phyloP scores from a whole-genome alignment of 208 protist genomes.

The Vickermania ingenoplastis region DNA sequence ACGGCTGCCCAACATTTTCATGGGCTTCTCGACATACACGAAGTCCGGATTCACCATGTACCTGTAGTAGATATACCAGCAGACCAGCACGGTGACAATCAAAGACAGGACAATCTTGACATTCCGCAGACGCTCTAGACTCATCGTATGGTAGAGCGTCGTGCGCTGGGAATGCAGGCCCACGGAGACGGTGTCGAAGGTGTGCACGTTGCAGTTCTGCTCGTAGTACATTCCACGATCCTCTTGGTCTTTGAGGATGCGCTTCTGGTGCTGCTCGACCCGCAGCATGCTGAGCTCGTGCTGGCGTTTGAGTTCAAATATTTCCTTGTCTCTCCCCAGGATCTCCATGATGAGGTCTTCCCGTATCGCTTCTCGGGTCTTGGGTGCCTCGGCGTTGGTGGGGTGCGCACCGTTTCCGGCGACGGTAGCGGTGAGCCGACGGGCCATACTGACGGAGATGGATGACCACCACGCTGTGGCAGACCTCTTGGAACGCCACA shows the following conservation, averaged over 20 bases:
- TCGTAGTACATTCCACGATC: slow-evolving; percentile 88
- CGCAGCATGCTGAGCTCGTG: slow-evolving; percentile 88
- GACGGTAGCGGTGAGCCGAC: no score
- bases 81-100: slow-evolving; percentile 40
- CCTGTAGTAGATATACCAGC: slow-evolving; percentile 76
- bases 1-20: slow-evolving; percentile 65
- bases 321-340: slow-evolving; percentile 73
- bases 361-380: slow-evolving; percentile 17
- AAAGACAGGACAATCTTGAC: slow-evolving; percentile 71
- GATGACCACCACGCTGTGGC: no score
- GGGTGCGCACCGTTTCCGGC: no score
- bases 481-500: no score
- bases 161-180: slow-evolving; percentile 80
- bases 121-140: slow-evolving; percentile 72
- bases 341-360: slow-evolving; percentile 67
- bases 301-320: slow-evolving; percentile 85
- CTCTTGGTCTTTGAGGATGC: slow-evolving; percentile 79
- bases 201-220: slow-evolving; percentile 85
- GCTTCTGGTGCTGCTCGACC: slow-evolving; percentile 74
- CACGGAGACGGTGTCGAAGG: slow-evolving; percentile 82
- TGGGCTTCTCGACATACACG: slow-evolving; percentile 61
- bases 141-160: slow-evolving; percentile 84
- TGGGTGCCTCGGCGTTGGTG: no score
- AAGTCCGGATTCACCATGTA: slow-evolving; percentile 86
- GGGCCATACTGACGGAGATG: no score